Base-by-base conservation (phyloP, 352 stramenopile species). In the Phytopythium mirpurense region DNA sequence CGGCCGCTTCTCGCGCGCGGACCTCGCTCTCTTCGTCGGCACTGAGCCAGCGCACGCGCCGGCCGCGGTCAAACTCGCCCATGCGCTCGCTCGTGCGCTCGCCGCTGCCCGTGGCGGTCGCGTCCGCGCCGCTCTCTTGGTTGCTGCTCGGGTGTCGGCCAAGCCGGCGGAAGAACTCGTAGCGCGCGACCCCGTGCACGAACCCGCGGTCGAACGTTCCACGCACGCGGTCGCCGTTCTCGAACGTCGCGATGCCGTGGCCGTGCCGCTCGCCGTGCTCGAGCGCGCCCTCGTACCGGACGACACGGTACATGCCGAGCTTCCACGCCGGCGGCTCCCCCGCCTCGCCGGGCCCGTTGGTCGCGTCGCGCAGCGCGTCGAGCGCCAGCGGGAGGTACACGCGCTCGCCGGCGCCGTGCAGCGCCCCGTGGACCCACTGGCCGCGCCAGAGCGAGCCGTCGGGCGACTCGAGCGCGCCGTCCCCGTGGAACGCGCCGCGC, bases 401-500 rank as follows among this genome's bases (percentile, higher is more conserved):
- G 35, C 67, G 65, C 46, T 83, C 63, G 3, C 70, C 76, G 5
- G 52, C 9, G 14, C 78, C 78, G 38, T 75, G 56, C n/a, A 89
- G 67, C 36, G 76, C 67, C 1, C 81, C 78, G 11, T 80, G 32
- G 0, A 40, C 23, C 81, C 78, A 92, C 9, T 70, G 19, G 19
- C 78, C 81, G 16, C 63, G 42, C 74, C 78, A 90, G 5, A 66
- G 36, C 26, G 74, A 79, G 5, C 77, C 77, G 49, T 90, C 78
- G 14, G 74, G 76, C 6, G 76, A 86, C 1, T 51, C 41, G 19
- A 94, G 48, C 31, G 46, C 56, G 23, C 83, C 83, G 6, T 69
- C 46, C 0, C 83, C 83, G 37, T 94, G 79, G 52, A 92, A 92
- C 5, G 54, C 46, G 11, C 78, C 75, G 10, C 80, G 68, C n/a